These are phyloP conservation scores for Phtheirospermum japonicum DNA, from an alignment of 257 asterid species.

Conservation along the genomic window DNA sequence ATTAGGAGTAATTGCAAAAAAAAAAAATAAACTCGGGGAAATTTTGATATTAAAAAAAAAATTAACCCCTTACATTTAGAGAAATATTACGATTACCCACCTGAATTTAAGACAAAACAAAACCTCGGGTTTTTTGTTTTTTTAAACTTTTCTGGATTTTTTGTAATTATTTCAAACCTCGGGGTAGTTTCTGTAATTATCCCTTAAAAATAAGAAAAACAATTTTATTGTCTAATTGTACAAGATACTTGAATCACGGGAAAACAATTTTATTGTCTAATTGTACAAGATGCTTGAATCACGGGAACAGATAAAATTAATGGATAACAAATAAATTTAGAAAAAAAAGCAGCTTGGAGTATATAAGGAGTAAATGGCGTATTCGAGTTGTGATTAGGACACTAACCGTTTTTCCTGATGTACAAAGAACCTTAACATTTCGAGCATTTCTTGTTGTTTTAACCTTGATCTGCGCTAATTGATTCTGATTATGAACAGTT, in stretches of 20 bases:
- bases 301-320: background rate
- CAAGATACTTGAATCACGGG: background rate
- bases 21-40: too few relatives aligned
- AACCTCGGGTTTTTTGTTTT: background rate
- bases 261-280: too few relatives aligned
- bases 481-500: too few relatives aligned
- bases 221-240: too few relatives aligned
- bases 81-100: background rate
- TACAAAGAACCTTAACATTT: constrained; percentile 65
- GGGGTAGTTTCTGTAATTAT: background rate
- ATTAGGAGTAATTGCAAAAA: too few relatives aligned
- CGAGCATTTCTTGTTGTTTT: too few relatives aligned
- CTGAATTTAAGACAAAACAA: background rate
- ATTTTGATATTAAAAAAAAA: too few relatives aligned
- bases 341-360: constrained; percentile 7
- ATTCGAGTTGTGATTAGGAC: constrained; percentile 19
- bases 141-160: background rate
- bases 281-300: constrained; percentile 5
- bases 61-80: too few relatives aligned
- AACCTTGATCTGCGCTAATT: too few relatives aligned
- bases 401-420: constrained; percentile 91
- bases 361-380: background rate
- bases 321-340: background rate
- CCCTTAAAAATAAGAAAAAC: too few relatives aligned
- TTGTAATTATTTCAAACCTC: background rate